Evolutionary conservation across 2,329 filamentous ascomycete genomes (phyloP).

Genomic region (Diaporthe vaccinii): DNA sequence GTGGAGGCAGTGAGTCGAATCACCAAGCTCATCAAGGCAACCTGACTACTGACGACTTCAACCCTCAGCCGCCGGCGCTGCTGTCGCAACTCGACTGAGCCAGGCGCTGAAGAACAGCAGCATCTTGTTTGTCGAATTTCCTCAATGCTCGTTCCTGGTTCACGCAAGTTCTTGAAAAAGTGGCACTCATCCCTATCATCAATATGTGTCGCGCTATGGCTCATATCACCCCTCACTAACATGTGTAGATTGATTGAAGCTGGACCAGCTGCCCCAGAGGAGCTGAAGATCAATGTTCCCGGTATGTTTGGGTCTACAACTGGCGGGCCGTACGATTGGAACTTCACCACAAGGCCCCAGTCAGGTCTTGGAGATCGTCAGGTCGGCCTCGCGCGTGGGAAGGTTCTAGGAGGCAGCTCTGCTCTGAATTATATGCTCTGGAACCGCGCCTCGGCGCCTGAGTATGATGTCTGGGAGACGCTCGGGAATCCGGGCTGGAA

Average conservation of each 20-base stretch:
- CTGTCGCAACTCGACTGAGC: constrained; percentile 46
- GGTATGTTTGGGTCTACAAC: constrained; percentile 46
- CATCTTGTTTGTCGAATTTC: constrained; percentile 42
- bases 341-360: constrained; percentile 56
- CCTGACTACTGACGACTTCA: not conserved
- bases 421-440: constrained; percentile 39
- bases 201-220: not conserved
- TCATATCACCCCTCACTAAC: not conserved
- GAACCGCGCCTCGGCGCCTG: constrained; percentile 35
- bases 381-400: constrained; percentile 55
- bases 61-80: constrained; percentile 44
- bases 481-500: constrained; percentile 41
- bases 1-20: constrained; percentile 30
- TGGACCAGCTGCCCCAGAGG: constrained; percentile 45
- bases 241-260: constrained; percentile 48
- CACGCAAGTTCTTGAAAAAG: no score
- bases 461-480: constrained; percentile 40
- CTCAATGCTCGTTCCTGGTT: not conserved
- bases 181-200: not conserved
- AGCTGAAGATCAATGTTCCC: constrained; percentile 47
- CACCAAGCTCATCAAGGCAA: no score
- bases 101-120: constrained; percentile 42
- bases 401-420: constrained; percentile 34
- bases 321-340: constrained; percentile 54
- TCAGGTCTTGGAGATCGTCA: constrained; percentile 53